Evolutionary conservation across 345 rosid genomes (phyloP).

Genomic region (Physaria fendleri): DNA sequence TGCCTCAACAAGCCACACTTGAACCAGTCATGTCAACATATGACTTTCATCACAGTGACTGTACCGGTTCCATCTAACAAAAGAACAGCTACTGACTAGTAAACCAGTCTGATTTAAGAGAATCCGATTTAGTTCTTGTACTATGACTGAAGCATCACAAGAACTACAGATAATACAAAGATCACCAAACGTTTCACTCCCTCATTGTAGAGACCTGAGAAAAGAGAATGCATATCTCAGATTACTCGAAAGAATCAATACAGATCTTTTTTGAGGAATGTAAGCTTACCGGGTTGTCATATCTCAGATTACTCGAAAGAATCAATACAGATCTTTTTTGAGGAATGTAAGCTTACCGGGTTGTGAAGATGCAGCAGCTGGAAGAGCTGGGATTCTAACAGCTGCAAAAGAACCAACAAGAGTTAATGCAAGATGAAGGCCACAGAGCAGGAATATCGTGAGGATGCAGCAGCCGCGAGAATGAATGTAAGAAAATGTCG

Average conservation of each 20-base stretch:
- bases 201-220: conserved; percentile 48
- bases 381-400: conserved; percentile 83
- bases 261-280: background rate
- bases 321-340: background rate
- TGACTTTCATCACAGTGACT: conserved; percentile 1
- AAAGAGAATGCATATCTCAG: background rate
- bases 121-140: conserved; percentile 7
- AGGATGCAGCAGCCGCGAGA: no score
- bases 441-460: no score
- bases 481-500: no score
- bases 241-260: background rate
- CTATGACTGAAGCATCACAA: conserved; percentile 32
- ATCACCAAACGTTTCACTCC: conserved; percentile 27
- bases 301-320: background rate
- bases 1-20: conserved; percentile 17
- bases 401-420: conserved; percentile 38
- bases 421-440: background rate
- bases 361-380: conserved; percentile 83
- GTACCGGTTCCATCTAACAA: conserved; percentile 23
- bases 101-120: conserved; percentile 18
- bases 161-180: conserved; percentile 25
- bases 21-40: conserved; percentile 12
- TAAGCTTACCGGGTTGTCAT: no score
- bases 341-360: conserved; percentile 37
- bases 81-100: conserved; percentile 16